phyloP scores from a whole-genome alignment of 768 basidiomycete species.

The Boletus reticulatus region DNA sequence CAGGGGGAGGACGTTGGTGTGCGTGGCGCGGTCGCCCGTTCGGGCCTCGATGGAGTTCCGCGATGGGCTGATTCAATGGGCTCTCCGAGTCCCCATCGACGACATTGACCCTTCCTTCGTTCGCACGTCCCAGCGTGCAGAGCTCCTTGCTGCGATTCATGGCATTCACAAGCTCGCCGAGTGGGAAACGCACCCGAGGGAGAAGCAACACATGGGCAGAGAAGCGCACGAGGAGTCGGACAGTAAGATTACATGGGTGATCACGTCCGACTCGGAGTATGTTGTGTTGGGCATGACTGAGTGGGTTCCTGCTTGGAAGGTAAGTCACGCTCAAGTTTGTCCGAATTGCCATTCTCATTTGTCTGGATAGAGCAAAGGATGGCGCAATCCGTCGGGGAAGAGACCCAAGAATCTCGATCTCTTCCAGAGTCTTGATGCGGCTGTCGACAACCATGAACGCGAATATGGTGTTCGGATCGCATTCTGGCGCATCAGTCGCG shows the following conservation, averaged over 20 bases:
- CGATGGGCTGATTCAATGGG: slow-evolving; percentile 21
- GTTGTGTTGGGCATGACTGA: slow-evolving; percentile 36
- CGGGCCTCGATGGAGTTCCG: slow-evolving; percentile 17
- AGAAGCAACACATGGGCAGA: no score
- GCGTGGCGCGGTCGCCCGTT: slow-evolving; percentile 11
- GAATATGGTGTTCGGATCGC: slow-evolving; percentile 7
- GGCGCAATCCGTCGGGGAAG: slow-evolving; percentile 6
- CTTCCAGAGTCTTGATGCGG: slow-evolving; percentile 9
- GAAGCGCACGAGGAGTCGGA: not conserved
- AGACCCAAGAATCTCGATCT: slow-evolving; percentile 18
- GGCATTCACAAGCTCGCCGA: slow-evolving; percentile 20
- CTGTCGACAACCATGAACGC: slow-evolving; percentile 1
- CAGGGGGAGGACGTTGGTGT: slow-evolving; percentile 10
- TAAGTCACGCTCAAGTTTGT: not conserved
- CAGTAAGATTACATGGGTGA: slow-evolving; percentile 10
- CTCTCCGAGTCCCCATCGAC: slow-evolving; percentile 26
- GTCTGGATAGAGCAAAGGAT: not conserved
- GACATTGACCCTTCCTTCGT: slow-evolving; percentile 20
- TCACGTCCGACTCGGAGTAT: slow-evolving; percentile 36
- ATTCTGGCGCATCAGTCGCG: slow-evolving; percentile 14
- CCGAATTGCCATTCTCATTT: not conserved
- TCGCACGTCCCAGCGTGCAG: slow-evolving; percentile 34
- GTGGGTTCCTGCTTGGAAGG: slow-evolving; percentile 36
- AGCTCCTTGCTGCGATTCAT: slow-evolving; percentile 32
- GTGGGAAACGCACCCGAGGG: not conserved